A percentile compares a stretch with the other conserved stretches of the same genome.
Conservation (phyloP, 2,329 filamentous ascomycete genomes). For the Aspergillus tamarii region DNA sequence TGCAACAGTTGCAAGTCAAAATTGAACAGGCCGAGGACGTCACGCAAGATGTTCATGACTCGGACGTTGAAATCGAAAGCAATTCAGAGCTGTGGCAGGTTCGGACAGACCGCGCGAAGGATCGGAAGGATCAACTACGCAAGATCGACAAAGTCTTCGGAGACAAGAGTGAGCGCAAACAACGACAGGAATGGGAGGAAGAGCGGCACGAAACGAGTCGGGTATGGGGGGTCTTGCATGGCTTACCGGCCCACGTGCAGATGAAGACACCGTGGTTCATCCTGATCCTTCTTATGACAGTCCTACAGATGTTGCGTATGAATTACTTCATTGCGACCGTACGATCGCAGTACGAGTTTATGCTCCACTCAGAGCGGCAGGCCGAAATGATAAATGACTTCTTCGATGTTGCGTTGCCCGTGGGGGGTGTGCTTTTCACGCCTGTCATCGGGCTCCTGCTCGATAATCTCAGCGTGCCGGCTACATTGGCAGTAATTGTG, state of each 20-base stretch:
- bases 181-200: constrained; percentile 65
- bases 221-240: constrained; percentile 84
- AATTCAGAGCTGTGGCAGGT: constrained; percentile 49
- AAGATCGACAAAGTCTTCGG: constrained; percentile 75
- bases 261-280: constrained; percentile 82
- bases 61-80: constrained; percentile 55
- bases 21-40: constrained; percentile 56
- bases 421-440: constrained; percentile 78
- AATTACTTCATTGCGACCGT: constrained; percentile 90
- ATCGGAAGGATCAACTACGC: constrained; percentile 63
- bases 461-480: constrained; percentile 73
- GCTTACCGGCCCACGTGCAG: constrained; percentile 69
- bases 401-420: constrained; percentile 79
- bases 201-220: constrained; percentile 70
- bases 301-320: constrained; percentile 76
- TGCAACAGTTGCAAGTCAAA: constrained; percentile 74
- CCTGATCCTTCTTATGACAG: constrained; percentile 80
- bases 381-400: constrained; percentile 77
- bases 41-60: constrained; percentile 49
- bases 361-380: constrained; percentile 64
- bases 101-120: constrained; percentile 60
- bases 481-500: constrained; percentile 72
- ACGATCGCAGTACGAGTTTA: constrained; percentile 76
- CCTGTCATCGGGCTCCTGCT: constrained; percentile 83
- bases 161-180: constrained; percentile 60